Evolutionary conservation across 2,329 filamentous ascomycete species (phyloP).

Genomic region (Acarospora socialis): DNA sequence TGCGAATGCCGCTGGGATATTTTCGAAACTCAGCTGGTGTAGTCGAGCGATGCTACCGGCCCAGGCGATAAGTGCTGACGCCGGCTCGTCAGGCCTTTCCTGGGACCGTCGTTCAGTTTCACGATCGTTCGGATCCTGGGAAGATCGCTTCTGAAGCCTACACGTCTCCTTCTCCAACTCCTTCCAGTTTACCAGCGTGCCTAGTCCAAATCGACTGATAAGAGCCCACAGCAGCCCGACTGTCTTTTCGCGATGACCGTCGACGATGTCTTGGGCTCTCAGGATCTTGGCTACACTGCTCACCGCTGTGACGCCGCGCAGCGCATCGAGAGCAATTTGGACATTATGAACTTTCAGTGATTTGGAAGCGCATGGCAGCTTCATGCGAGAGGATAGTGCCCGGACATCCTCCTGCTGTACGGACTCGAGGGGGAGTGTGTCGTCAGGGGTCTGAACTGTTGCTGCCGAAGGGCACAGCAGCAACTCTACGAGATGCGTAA

Average conservation of each 20-base stretch:
- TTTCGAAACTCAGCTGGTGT: conserved; percentile 33
- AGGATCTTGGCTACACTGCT: conserved; percentile 29
- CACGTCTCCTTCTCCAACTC: conserved; percentile 38
- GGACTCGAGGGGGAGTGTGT: too few species aligned
- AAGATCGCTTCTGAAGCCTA: conserved; percentile 25
- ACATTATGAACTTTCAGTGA: conserved; percentile 46
- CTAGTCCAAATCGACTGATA: conserved; percentile 42
- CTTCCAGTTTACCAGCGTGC: conserved; percentile 39
- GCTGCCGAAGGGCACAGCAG: conserved; percentile 33
- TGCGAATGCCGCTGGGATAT: conserved; percentile 45
- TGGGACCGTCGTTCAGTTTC: conserved; percentile 21
- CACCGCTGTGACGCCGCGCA: conserved; percentile 31
- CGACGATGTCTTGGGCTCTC: conserved; percentile 44
- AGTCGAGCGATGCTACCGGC: conserved; percentile 35
- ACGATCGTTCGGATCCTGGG: conserved; percentile 13
- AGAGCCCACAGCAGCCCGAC: conserved; percentile 46
- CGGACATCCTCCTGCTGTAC: conserved; percentile 25
- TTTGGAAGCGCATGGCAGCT: conserved; percentile 40
- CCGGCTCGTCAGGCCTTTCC: too few species aligned
- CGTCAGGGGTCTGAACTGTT: conserved; percentile 12
- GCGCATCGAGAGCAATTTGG: conserved; percentile 40
- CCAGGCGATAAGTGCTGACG: conserved; percentile 46
- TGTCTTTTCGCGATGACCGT: conserved; percentile 51
- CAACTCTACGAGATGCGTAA: conserved; percentile 46
- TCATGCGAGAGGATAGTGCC: conserved; percentile 43